phyloP scores from a whole-genome alignment of 2,329 filamentous ascomycete genomes.

The Xylaria sp. region DNA sequence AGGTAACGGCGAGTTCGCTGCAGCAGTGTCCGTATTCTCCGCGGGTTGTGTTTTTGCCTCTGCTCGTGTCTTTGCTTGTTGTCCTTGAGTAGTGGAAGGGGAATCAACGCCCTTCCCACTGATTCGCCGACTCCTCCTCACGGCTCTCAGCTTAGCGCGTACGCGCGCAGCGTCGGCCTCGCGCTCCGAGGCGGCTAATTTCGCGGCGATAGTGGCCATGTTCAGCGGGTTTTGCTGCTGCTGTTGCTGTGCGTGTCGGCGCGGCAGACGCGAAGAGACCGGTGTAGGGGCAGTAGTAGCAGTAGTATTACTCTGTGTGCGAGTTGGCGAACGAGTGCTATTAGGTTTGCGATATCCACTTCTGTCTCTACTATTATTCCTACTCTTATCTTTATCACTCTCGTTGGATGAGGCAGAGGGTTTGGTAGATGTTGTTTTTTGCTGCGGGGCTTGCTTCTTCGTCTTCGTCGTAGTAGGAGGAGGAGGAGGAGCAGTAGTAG shows the following conservation, averaged over 20 bases:
- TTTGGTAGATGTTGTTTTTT: neutral
- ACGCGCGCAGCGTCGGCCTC: slow-evolving; percentile 69
- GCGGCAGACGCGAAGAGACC: slow-evolving; percentile 39
- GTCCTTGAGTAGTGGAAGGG: neutral
- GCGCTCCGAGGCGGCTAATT: slow-evolving; percentile 67
- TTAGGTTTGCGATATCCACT: neutral
- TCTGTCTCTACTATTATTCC: too few relatives aligned
- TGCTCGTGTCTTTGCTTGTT: neutral
- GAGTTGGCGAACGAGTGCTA: slow-evolving; percentile 11
- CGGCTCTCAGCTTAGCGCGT: slow-evolving; percentile 65
- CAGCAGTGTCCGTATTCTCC: neutral
- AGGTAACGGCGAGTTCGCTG: too few relatives aligned
- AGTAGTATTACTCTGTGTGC: too few relatives aligned
- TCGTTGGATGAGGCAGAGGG: neutral
- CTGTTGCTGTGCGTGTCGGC: slow-evolving; percentile 42
- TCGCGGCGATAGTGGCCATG: slow-evolving; percentile 67
- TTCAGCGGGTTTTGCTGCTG: slow-evolving; percentile 60
- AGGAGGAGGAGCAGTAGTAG: neutral
- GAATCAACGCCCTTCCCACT: neutral
- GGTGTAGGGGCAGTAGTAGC: neutral
- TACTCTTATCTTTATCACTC: too few relatives aligned
- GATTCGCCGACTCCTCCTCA: slow-evolving; percentile 44
- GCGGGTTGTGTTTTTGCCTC: neutral
- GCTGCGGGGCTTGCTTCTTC: slow-evolving; percentile 3
- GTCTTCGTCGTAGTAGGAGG: neutral